Evolutionary conservation across 805 yeast genomes (phyloP).

Genomic region (Wickerhamiella occidentalis): DNA sequence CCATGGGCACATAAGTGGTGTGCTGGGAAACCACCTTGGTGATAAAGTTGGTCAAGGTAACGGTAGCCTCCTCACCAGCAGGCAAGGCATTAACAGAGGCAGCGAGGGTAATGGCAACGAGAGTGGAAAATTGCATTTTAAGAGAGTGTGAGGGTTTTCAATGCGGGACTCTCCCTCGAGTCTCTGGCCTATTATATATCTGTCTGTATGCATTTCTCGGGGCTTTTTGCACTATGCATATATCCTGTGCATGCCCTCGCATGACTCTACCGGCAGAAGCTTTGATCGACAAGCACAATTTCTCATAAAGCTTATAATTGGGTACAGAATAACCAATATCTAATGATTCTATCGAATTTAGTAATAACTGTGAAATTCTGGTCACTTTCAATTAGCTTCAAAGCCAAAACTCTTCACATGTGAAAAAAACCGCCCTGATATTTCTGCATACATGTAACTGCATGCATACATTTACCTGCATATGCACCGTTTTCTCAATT

Average conservation of each 20-base stretch:
- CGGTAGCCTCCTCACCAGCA: slow-evolving; percentile 1
- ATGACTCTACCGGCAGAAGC: neutral
- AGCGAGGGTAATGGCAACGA: neutral
- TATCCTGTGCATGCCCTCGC: neutral
- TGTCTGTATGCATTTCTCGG: neutral
- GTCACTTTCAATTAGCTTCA: neutral
- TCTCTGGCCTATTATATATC: neutral
- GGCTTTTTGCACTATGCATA: neutral
- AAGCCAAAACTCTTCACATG: neutral
- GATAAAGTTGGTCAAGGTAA: slow-evolving; percentile 2
- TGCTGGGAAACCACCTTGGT: slow-evolving; percentile 5
- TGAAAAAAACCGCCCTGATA: neutral
- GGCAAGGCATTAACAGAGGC: slow-evolving; percentile 1
- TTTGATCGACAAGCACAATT: neutral
- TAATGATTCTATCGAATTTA: no score
- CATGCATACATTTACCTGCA: slow-evolving; percentile 2
- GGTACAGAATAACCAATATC: no score
- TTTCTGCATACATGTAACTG: neutral
- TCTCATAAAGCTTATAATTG: no score
- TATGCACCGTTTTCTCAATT: neutral
- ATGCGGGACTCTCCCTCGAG: neutral
- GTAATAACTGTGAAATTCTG: neutral
- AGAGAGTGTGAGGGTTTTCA: neutral
- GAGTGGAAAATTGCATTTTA: slow-evolving; percentile 8
- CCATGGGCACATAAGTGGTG: slow-evolving; percentile 8